Evolutionary conservation across 2,329 filamentous ascomycete species (phyloP).

Genomic region (Aschersonia sp.): DNA sequence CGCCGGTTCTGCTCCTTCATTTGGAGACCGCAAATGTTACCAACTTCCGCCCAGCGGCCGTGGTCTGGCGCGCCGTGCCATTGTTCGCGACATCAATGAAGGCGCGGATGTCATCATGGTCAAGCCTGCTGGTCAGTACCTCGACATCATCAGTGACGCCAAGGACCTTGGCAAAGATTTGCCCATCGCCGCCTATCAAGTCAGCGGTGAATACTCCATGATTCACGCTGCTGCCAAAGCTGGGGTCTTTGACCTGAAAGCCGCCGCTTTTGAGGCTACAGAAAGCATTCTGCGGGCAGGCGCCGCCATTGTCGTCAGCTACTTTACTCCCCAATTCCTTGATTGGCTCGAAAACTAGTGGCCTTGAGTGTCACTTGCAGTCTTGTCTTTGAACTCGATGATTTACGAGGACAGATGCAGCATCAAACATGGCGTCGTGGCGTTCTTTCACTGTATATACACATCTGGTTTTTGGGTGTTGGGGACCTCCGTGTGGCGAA

Average conservation of each 20-base stretch:
- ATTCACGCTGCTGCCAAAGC: constrained; percentile 92
- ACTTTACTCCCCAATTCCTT: constrained; percentile 75
- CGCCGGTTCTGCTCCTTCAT: constrained; percentile 77
- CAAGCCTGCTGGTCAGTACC: constrained; percentile 87
- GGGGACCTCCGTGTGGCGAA: too few relatives aligned
- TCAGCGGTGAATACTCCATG: constrained; percentile 96
- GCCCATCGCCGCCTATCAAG: constrained; percentile 90
- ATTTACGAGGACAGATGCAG: too few relatives aligned
- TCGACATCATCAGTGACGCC: constrained; percentile 95
- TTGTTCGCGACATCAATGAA: constrained; percentile 77
- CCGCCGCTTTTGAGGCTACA: constrained; percentile 88
- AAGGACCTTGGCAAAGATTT: constrained; percentile 87
- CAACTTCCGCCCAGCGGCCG: constrained; percentile 87
- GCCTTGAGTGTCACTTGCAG: too few relatives aligned
- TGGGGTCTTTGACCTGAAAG: constrained; percentile 87
- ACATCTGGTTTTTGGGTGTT: too few relatives aligned
- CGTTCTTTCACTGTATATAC: background rate
- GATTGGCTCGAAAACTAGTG: constrained; percentile 44
- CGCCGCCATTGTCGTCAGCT: constrained; percentile 83
- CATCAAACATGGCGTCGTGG: background rate
- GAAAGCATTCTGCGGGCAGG: constrained; percentile 88
- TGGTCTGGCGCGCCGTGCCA: constrained; percentile 80
- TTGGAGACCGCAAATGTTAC: constrained; percentile 93
- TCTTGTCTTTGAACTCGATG: too few relatives aligned
- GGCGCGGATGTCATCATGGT: constrained; percentile 99